Base-by-base conservation (phyloP, 768 basidiomycete species). In the Lepiota brunneoincarnata region DNA sequence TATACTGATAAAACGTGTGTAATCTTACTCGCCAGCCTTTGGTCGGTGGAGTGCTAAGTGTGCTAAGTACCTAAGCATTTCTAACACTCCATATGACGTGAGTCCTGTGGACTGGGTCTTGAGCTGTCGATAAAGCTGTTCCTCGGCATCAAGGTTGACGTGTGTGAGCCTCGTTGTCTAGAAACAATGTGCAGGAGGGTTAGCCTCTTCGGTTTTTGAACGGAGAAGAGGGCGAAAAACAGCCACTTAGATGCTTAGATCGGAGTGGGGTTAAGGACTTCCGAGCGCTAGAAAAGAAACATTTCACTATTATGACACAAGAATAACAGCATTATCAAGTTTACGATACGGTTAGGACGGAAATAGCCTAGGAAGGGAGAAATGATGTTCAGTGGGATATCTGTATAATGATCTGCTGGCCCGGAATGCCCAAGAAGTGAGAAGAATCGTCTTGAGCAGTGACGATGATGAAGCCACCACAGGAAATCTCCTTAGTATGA, bases 391-490 rank as follows among this genome's bases (percentile, higher is more conserved):
- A 46, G 17, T 54, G 52, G 3, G 24, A 18, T 23, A 54, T 46
- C 21, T 39, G 23, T 5, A 71, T 59, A 1, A 52, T 51, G 20
- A 71, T 61, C 20, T 63, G 61, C 47, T 71, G 69, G 10, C 67
- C 68, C 6, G 54, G n/a, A 26, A 69, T 60, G 1, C 59, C 61
- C 34, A 66, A 41, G 3, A 60, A 58, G 62, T 69, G 68, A 18
- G 67, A 60, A 15, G 14, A 23, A 40, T 69, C 68, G n/a, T 62
- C 56, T 2, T 59, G 52, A 7, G 55, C 65, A 2, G 58, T 59
- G 12, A 70, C 56, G 11, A 36, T 58, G 1, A 70, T 56, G 4
- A 23, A 59, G 1, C 69, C 68, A 28, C 58, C 60, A 51, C 69
- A 69, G 15, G 18, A 1, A 2, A 26, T 20, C 4, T 44, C 17